Base-by-base conservation (phyloP, 345 rosid genomes). In the Syzygium jambos region DNA sequence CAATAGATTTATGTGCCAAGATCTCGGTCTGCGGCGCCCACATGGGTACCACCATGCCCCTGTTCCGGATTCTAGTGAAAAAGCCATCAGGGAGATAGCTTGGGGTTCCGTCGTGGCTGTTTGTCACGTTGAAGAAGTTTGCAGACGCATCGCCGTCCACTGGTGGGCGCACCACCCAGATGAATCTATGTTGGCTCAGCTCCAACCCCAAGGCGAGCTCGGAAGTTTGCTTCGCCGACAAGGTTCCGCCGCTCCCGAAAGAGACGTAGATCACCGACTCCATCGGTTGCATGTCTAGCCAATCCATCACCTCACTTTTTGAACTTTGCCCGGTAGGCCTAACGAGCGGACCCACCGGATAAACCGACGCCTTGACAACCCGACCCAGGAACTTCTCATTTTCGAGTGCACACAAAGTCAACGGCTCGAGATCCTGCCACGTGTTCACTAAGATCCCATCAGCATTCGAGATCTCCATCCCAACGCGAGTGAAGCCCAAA, bases 11-110 rank as follows among this genome's bases (percentile, higher is more conserved):
- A 23, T 95, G 98, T 46, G 86, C 84, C 73, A 96, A 65, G 25
- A 94, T 92, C 29, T 94, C 93, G 3, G 86, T 73, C 56, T 95
- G 98, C 25, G 96, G 94, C 4, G 93, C 96, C 98, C 98, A 97
- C 14, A 85, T 29, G 1, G 91, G 90, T 19, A 95, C 88, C 55
- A 94, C 89, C 19, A 90, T 43, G 1, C 98, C 98, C 30, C 85
- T 41, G 3, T 85, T 86, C 1, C 82, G 30, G 51, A 92, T 93
- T 53, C 95, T 88, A 13, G 59, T 63, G 27, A 92, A 9, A 87
- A 95, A 97, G 56, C 97, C 98, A 19, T 87, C 91, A 0, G 98
- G 99, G 38, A 95, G 87, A 83, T 84, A 92, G n/a, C 88, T 51
- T 11, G 85, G 82, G 30, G 27, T 27, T 22, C 91, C 90, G 16